phyloP scores from a whole-genome alignment of 208 protist genomes.

The Tritrichomonas musculus region DNA sequence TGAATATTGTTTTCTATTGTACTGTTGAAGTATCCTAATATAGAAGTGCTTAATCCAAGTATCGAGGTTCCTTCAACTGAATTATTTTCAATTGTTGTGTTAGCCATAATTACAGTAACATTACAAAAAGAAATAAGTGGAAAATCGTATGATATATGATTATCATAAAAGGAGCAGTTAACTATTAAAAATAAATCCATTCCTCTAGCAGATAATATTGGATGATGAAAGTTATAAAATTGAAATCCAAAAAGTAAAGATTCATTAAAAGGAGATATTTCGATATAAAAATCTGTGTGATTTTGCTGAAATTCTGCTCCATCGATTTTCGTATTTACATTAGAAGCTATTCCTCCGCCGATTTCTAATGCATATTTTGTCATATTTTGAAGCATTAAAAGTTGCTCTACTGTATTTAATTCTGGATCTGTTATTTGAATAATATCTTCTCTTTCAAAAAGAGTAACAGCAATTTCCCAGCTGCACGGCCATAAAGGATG shows the following conservation, averaged over 20 bases:
- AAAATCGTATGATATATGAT: not conserved
- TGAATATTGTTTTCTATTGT: conserved; percentile 3
- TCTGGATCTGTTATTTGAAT: conserved; percentile 3
- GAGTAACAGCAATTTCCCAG: not conserved
- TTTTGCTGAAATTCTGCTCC: not conserved
- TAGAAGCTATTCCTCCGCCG: not conserved
- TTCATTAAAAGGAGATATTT: conserved; percentile 28
- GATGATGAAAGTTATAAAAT: not conserved
- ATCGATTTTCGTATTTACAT: not conserved
- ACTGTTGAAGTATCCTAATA: not conserved
- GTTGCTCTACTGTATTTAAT: not conserved
- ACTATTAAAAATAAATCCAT: conserved; percentile 3
- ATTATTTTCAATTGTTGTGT: not conserved
- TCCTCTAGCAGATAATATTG: conserved; percentile 6
- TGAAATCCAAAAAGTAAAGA: not conserved
- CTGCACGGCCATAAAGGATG: not conserved
- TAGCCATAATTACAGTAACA: not conserved
- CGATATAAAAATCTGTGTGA: not conserved
- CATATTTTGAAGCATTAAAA: not conserved
- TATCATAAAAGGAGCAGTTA: not conserved
- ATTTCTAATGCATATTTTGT: not conserved
- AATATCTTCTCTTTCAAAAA: conserved; percentile 24
- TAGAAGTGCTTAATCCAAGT: not conserved
- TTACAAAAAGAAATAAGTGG: not conserved
- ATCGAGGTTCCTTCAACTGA: not conserved